phyloP scores from a whole-genome alignment of 2,329 filamentous ascomycete genomes.

The Ophidiomyces ophidiicola region DNA sequence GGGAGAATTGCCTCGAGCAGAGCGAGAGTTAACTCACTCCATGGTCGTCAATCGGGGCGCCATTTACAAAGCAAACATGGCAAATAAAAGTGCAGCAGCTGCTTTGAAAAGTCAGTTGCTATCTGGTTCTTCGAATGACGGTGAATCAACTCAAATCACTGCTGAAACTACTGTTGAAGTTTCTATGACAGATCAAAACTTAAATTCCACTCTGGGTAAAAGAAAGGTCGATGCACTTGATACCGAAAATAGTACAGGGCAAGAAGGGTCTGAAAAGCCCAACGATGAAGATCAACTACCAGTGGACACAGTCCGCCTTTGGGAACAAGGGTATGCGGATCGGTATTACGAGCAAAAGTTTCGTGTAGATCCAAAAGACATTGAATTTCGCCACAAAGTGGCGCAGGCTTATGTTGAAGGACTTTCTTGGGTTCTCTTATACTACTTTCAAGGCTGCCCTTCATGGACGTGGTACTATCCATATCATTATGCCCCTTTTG shows the following conservation, averaged over 20 bases:
- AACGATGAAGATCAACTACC: slow-evolving; percentile 48
- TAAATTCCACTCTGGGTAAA: slow-evolving; percentile 27
- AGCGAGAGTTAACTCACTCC: slow-evolving; percentile 63
- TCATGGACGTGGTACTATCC: slow-evolving; percentile 99
- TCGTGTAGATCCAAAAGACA: slow-evolving; percentile 64
- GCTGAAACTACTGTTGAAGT: slow-evolving; percentile 20
- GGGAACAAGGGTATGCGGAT: slow-evolving; percentile 92
- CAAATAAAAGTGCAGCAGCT: slow-evolving; percentile 90
- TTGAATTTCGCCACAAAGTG: slow-evolving; percentile 78
- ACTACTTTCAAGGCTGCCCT: slow-evolving; percentile 96
- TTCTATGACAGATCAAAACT: slow-evolving; percentile 16
- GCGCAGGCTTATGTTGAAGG: slow-evolving; percentile 88
- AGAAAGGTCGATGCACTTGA: slow-evolving; percentile 62
- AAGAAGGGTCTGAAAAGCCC: slow-evolving; percentile 49
- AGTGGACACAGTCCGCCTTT: slow-evolving; percentile 72
- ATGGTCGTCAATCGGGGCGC: slow-evolving; percentile 68
- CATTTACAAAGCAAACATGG: slow-evolving; percentile 56
- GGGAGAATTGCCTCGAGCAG: slow-evolving; percentile 44
- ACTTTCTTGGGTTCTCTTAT: slow-evolving; percentile 84
- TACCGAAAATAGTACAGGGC: slow-evolving; percentile 36
- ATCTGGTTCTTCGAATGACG: slow-evolving; percentile 22
- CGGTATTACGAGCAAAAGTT: slow-evolving; percentile 98
- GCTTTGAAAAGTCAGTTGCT: slow-evolving; percentile 72
- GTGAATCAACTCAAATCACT: slow-evolving; percentile 10
- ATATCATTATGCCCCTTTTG: slow-evolving; percentile 96